Evolutionary conservation across 2,329 filamentous ascomycete species (phyloP).

Genomic region (Plenodomus biglobosus): DNA sequence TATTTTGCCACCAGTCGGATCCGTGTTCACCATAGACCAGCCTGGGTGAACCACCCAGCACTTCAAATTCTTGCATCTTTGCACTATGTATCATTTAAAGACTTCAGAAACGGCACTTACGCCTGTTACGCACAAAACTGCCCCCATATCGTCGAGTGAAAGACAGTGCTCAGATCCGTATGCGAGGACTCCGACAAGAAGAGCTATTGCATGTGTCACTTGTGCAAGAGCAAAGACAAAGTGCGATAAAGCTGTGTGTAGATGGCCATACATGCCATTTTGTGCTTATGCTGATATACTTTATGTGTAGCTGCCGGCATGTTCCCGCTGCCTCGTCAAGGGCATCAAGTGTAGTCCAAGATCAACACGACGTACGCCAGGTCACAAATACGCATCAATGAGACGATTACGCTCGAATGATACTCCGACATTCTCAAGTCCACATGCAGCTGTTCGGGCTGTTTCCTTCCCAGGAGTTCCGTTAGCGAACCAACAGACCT

Average conservation of each 20-base stretch:
- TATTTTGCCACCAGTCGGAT: too few species aligned
- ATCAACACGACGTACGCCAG: slow-evolving; percentile 43
- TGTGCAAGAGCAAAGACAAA: slow-evolving; percentile 45
- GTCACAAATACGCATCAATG: slow-evolving; percentile 30
- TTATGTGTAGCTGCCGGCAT: slow-evolving; percentile 34
- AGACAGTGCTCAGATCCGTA: slow-evolving; percentile 24
- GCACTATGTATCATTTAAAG: neutral
- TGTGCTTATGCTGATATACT: neutral
- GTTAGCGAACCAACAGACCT: neutral
- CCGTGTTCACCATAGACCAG: too few species aligned
- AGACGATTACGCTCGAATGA: slow-evolving; percentile 29
- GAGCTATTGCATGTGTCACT: slow-evolving; percentile 44
- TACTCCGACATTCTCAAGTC: slow-evolving; percentile 21
- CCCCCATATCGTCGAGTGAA: neutral
- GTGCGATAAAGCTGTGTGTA: slow-evolving; percentile 41
- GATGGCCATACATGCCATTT: neutral
- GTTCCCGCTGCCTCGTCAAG: slow-evolving; percentile 41
- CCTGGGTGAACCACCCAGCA: too few species aligned
- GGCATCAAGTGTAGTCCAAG: slow-evolving; percentile 41
- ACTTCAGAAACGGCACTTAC: neutral
- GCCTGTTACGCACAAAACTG: neutral
- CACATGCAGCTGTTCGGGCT: slow-evolving; percentile 1
- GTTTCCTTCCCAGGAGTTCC: neutral
- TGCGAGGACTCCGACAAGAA: slow-evolving; percentile 33
- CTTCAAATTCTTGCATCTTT: too few species aligned